Evolutionary conservation across 2,329 filamentous ascomycete species (phyloP), one percentile per base, ranked within the genome.

Genomic region (Tolypocladium ovalisporum): DNA sequence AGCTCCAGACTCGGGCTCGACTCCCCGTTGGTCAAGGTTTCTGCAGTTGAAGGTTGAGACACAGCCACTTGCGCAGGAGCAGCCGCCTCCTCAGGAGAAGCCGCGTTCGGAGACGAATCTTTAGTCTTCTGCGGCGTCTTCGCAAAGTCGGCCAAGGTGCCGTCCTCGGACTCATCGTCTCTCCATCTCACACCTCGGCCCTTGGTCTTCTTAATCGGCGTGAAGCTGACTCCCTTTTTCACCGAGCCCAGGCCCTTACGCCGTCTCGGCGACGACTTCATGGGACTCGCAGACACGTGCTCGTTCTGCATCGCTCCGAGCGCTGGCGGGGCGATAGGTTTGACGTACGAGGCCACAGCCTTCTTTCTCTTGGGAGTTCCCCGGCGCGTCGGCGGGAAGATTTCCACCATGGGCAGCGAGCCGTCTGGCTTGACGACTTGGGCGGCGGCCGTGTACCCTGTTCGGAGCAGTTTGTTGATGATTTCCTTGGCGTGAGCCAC

Each of bases 391-490:
- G 90, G 88, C 8, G 89, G 83, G 62, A 90, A 86, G 39, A 81
- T 77, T 58, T 93, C 85, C 6, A 84, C 73, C 0, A 82, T 78
- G 4, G 79, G 76, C 57, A 81, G 71, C 12, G 77, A 75, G 32
- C 90, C 90, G 65, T 97, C 93, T 2, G 93, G 91, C 69, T 95
- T 96, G 70, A 99, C 88, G 32, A 97, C 84, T 64, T 95, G 90
- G 0, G 89, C 86, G 8, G 87, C 84, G 0, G 89, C 86, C 32
- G 84, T 80, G 49, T 85, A 86, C 57, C 91, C 93, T 3, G 83
- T 83, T 58, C 90, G 84, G 19, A 97, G 79, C 58, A 99, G 81
- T 59, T 88, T 87, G 58, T 83, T 81, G 54, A 99, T 85, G 52
- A 92, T 85, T 27, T 78, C 79, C 68, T 87, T 90, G 32, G 92